phyloP scores from a whole-genome alignment of 768 basidiomycete genomes.

The Termitomyces sp. region DNA sequence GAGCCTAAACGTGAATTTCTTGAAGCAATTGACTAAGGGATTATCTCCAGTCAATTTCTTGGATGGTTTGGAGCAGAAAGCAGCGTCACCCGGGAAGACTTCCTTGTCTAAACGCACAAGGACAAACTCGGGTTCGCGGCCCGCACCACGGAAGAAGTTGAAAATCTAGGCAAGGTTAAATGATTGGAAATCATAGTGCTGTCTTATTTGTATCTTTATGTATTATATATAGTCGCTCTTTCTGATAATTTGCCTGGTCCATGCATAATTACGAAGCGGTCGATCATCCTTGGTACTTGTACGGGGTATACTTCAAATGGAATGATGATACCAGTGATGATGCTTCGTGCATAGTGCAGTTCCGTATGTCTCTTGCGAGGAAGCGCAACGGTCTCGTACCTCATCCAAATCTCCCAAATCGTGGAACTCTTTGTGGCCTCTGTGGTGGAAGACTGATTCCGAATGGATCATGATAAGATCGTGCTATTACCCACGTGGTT shows the following conservation, averaged over 20 bases:
- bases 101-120: conserved; percentile 14
- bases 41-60: conserved; percentile 35
- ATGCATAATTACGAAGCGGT: too few relatives aligned
- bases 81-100: neutral
- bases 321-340: too few relatives aligned
- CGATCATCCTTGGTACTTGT: too few relatives aligned
- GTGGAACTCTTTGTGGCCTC: too few relatives aligned
- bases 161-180: conserved; percentile 8
- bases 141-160: conserved; percentile 11
- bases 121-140: conserved; percentile 10
- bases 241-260: neutral
- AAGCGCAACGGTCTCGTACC: too few relatives aligned
- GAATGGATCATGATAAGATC: too few relatives aligned
- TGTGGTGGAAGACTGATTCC: too few relatives aligned
- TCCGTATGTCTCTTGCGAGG: too few relatives aligned
- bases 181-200: neutral
- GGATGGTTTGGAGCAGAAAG: conserved; percentile 22
- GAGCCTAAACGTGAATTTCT: conserved; percentile 32
- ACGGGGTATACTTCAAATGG: too few relatives aligned
- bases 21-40: conserved; percentile 34
- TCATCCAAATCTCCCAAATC: too few relatives aligned
- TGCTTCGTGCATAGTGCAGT: too few relatives aligned
- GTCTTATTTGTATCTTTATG: neutral
- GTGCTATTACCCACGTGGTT: too few relatives aligned
- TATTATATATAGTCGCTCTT: neutral